Conservation (phyloP, 148 eudicot genomes). For the Chenopodium suecicum region DNA sequence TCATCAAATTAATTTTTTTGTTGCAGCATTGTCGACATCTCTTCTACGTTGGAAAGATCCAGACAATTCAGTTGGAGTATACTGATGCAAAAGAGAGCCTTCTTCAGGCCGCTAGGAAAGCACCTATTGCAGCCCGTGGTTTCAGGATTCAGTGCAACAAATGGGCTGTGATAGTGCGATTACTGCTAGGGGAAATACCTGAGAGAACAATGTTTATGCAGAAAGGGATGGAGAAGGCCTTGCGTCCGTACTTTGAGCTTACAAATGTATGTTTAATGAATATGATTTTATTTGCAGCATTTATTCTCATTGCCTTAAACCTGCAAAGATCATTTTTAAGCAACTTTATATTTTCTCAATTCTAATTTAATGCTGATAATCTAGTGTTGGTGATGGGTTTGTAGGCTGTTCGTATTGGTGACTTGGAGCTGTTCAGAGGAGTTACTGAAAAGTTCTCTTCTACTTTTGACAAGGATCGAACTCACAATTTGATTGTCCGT, state of each 20-base stretch:
- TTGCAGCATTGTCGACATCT: constrained; percentile 88
- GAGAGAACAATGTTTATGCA: constrained; percentile 97
- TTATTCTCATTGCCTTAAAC: not conserved
- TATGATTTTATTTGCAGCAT: not conserved
- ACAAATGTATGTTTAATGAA: constrained; percentile 70
- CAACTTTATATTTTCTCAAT: not conserved
- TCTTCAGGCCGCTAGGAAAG: constrained; percentile 96
- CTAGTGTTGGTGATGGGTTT: constrained; percentile 4
- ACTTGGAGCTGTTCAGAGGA: constrained; percentile 72
- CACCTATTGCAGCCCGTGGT: constrained; percentile 92
- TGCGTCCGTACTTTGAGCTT: constrained; percentile 96
- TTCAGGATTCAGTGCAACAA: constrained; percentile 93
- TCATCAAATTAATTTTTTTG: constrained; percentile 11
- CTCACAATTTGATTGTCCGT: constrained; percentile 85
- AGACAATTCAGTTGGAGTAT: constrained; percentile 92
- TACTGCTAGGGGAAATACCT: constrained; percentile 90
- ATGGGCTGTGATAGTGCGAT: constrained; percentile 92
- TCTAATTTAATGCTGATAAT: not conserved
- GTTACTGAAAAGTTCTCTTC: constrained; percentile 75
- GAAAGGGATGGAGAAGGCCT: constrained; percentile 92
- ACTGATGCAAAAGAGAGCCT: constrained; percentile 97
- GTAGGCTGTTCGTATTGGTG: constrained; percentile 95
- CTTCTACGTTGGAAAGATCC: constrained; percentile 92
- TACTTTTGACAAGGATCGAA: constrained; percentile 68
- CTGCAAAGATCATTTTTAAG: not conserved